phyloP scores from a whole-genome alignment of 2,329 filamentous ascomycete genomes.

The Escovopsis sp. region DNA sequence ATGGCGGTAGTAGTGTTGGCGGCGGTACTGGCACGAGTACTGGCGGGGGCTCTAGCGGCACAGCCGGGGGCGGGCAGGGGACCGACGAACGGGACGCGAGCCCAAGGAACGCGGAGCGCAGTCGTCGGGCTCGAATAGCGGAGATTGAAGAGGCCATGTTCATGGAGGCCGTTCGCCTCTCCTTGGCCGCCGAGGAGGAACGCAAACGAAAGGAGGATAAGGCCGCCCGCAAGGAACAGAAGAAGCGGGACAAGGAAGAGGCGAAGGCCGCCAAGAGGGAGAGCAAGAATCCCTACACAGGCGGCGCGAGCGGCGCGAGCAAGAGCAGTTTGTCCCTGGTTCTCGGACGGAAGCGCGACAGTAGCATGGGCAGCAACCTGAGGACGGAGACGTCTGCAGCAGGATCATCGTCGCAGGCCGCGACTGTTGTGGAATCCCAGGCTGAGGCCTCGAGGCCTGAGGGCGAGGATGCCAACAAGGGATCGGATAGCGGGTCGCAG shows the following conservation, averaged over 20 bases:
- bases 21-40: too few species aligned
- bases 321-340: slow-evolving; percentile 50
- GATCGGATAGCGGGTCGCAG: slow-evolving; percentile 43
- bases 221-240: slow-evolving; percentile 52
- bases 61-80: slow-evolving; percentile 9
- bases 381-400: slow-evolving; percentile 39
- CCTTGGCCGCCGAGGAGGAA: slow-evolving; percentile 85
- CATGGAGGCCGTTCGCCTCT: slow-evolving; percentile 85
- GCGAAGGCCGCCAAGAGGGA: slow-evolving; percentile 61
- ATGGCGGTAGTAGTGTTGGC: slow-evolving; percentile 3
- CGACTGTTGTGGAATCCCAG: slow-evolving; percentile 10
- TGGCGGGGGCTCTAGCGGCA: too few species aligned
- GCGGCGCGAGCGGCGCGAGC: slow-evolving; percentile 28
- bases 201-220: slow-evolving; percentile 60
- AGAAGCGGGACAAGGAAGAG: slow-evolving; percentile 71
- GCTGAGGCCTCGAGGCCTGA: slow-evolving; percentile 14
- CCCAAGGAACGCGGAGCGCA: slow-evolving; percentile 8
- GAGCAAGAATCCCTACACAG: slow-evolving; percentile 20
- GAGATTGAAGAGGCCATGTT: slow-evolving; percentile 98
- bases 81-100: slow-evolving; percentile 10
- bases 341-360: slow-evolving; percentile 41
- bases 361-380: slow-evolving; percentile 44
- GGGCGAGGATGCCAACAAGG: slow-evolving; percentile 34
- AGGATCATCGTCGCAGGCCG: slow-evolving; percentile 22
- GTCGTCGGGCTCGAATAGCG: slow-evolving; percentile 46